Evolutionary conservation across 2,329 filamentous ascomycete genomes (phyloP), one percentile per base, ranked within the genome.

Genomic region (Lasiodiplodia hormozganensis): DNA sequence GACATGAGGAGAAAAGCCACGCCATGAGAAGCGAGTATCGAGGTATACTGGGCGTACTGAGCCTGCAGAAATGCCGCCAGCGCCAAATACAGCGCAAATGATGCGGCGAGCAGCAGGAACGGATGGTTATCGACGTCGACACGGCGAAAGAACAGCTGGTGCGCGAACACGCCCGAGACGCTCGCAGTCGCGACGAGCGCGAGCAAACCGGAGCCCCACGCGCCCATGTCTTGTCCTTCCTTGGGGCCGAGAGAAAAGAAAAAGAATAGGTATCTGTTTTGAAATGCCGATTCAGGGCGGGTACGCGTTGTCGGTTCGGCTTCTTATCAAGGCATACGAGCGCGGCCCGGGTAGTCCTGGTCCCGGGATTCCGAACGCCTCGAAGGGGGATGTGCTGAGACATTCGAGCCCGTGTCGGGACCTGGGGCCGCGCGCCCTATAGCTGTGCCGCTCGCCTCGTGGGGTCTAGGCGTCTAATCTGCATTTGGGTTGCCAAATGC

Each of bases 141-240:
- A 36, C 53, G 53, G 53, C 53, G 53, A 8, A 56, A 56, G 28
- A 56, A 56, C 14, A 56, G 53, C 53, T 56, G 53, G 31, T 56
- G 53, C 7, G 53, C 53, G 31, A 56, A 56, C 28, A 56, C 53
- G 25, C 53, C 53, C 4, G 53, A 56, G 28, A 56, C 28, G 53
- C 53, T 34, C 8, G 53, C 25, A 36, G 53, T 56, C 28, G 53
- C 53, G 14, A 56, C 28, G 28, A 56, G 53, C 28, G 53, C 53
- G 53, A 56, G 53, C 28, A 56, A 36, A 53, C 51, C 51, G 51
- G 51, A 53, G 51, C 51, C 51, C 28, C 28, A 56, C 28, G 28
- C 28, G 16, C 28, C 53, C 53, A 56, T 56, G 25, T 56, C n/a
- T 36, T 21, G 6, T 36, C 51, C 5, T 43, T 43, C 16, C 14